These are phyloP conservation scores for Carex arenaria DNA, from an alignment of 202 grass and related monocot genomes.

Conservation along the genomic window DNA sequence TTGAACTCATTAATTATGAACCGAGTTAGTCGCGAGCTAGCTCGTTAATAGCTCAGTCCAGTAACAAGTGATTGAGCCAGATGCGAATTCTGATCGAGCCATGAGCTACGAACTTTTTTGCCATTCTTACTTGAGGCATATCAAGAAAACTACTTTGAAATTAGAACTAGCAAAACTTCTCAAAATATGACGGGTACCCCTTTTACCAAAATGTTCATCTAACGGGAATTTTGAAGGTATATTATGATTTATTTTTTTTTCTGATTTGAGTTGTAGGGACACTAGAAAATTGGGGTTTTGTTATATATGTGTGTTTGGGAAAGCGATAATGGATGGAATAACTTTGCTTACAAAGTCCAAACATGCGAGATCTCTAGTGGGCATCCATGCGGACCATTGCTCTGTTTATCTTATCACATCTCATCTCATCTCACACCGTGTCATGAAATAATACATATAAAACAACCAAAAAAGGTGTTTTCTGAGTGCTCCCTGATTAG, in stretches of 20 bases:
- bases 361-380: neutral
- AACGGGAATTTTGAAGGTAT: neutral
- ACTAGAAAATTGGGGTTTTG: neutral
- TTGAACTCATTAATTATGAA: too few species aligned
- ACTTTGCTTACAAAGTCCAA: neutral
- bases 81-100: too few species aligned
- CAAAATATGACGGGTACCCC: neutral
- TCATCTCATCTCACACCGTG: neutral
- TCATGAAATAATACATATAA: neutral
- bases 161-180: neutral
- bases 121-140: too few species aligned
- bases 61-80: too few species aligned
- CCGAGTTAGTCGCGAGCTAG: too few species aligned
- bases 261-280: neutral
- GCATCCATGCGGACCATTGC: neutral
- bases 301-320: neutral
- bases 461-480: too few species aligned
- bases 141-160: too few species aligned
- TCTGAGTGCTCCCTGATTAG: neutral
- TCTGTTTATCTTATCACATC: neutral
- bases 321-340: neutral
- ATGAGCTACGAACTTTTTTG: too few species aligned
- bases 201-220: too few species aligned
- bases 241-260: neutral
- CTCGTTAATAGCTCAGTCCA: too few species aligned